Conservation (phyloP, 768 basidiomycete genomes). For the Serpula lacrymans region DNA sequence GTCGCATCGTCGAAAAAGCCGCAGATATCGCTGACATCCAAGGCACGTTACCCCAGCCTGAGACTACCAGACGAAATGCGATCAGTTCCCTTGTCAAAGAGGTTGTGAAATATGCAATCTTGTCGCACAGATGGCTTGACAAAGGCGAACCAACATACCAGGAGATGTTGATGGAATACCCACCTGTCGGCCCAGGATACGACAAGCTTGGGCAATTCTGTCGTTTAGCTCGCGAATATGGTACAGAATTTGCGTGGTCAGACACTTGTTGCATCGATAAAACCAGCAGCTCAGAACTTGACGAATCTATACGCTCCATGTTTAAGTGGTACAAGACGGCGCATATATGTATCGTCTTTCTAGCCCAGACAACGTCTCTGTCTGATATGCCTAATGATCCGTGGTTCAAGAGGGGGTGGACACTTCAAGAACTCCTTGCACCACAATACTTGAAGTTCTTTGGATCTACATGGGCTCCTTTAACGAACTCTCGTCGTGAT, state of each 20-base stretch:
- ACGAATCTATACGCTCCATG: conserved; percentile 13
- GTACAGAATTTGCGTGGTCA: conserved; percentile 5
- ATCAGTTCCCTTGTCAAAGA: too few species aligned
- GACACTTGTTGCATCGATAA: conserved; percentile 11
- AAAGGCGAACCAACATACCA: too few species aligned
- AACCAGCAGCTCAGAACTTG: conserved; percentile 11
- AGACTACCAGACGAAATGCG: too few species aligned
- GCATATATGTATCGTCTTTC: conserved; percentile 9
- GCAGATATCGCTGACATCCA: too few species aligned
- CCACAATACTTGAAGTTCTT: conserved; percentile 12
- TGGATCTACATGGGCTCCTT: conserved; percentile 4
- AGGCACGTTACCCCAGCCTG: too few species aligned
- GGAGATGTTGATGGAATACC: too few species aligned
- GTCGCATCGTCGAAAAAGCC: too few species aligned
- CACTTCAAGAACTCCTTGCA: conserved; percentile 7
- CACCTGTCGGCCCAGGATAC: neutral
- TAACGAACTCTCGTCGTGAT: neutral
- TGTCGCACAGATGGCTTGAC: too few species aligned
- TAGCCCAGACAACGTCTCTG: neutral
- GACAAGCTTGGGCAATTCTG: conserved; percentile 4
- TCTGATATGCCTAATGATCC: conserved; percentile 5
- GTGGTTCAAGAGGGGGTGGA: conserved; percentile 12
- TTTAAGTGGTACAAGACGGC: conserved; percentile 13
- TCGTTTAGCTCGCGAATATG: neutral
- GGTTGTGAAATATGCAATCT: neutral